Base-by-base conservation (phyloP, 2,329 filamentous ascomycete genomes). In the Plectosphaerella sp. region DNA sequence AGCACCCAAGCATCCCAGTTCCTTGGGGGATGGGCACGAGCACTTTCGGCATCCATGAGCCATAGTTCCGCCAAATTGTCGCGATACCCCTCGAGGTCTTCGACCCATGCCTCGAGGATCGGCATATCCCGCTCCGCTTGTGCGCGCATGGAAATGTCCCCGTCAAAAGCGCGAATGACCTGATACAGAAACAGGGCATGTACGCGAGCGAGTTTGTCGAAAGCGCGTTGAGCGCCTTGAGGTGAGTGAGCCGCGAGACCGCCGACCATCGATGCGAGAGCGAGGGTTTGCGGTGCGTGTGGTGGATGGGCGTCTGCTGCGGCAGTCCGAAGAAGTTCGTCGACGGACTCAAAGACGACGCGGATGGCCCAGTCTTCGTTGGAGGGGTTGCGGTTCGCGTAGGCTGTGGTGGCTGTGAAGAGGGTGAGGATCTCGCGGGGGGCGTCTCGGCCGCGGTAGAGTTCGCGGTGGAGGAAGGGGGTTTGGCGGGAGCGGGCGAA, bases 1-100 rank as follows among this genome's bases (percentile, higher is more conserved):
- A 77, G 64, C 10, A 76, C 52, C 74, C 74, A 77, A 61, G 63
- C 71, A 63, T 76, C 72, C 74, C 74, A 77, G 24, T 61, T 70
- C 49, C 67, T 61, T 1, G 74, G 73, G 20, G 68, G 66, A 24
- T 59, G 61, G 3, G 69, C 65, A 33, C 65, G 62, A 35, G 64
- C 52, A 46, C 52, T 56, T 4, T 54, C 48, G 18, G 55, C 50
- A 3, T 63, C 57, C 45, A 66, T 50, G 10, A 43, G 55, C 54
- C 49, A 59, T 45, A 60, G 54, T 16, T 59, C 61, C 45, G 70
- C 66, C 36, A 76, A 55, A 49, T 73, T 67, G 12, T 65, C 60
- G 46, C 61, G 64, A 18, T 71, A 24, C 22, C 57, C 57, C 11
- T 58, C 57, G 12, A 77, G 62, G 2, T 70, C 69, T 25, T 56